Evolutionary conservation across 2,329 filamentous ascomycete genomes (phyloP), one percentile per base, ranked within the genome.

Genomic region (Aspergillus sp.): DNA sequence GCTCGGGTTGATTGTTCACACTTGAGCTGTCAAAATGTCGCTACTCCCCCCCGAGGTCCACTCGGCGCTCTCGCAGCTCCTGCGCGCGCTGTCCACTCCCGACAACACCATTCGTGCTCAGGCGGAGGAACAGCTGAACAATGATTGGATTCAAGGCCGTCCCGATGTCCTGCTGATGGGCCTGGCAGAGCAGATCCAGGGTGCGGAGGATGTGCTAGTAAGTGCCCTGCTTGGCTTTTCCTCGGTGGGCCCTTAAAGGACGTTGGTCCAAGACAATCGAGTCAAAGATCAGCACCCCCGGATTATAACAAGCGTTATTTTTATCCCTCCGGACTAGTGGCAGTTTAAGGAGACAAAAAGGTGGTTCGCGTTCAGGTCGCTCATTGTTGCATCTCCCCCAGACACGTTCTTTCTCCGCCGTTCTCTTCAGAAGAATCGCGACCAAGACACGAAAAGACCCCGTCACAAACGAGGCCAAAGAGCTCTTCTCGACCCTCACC

Each of bases 81-180:
- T 99, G 75, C 88, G 90, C 80, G 93, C 90, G 68, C 86, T 99
- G 66, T 90, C 95, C 80, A 94, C 91, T 51, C 81, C 92, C 69
- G 94, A 99, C 80, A 99, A 99, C 80, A 83, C 83, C 60, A 84
- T 91, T 70, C 89, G 95, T 74, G 87, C 90, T 30, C 87, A 91
- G 76, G 94, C 94, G 55, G 95, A 99, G 78, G 91, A 96, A 66
- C 90, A 93, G 76, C 82, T 99, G 64, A 91, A 92, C 76, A 91
- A 87, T 78, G 93, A 92, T 83, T 99, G 95, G 95, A 90, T 92
- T 38, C 81, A 82, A 63, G 84, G 86, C 59, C 86, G 90, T 62
- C 93, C 95, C 38, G 93, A 97, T 71, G 84, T 96, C 69, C 83
- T 98, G 68, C 81, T 99, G 74, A 95, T 98, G 90, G 95, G 93